A percentile compares a stretch with the other conserved stretches of the same genome.
These are phyloP conservation scores for Curvularia verruculosa DNA, from an alignment of 2,329 filamentous ascomycete species.

Conservation along the genomic window DNA sequence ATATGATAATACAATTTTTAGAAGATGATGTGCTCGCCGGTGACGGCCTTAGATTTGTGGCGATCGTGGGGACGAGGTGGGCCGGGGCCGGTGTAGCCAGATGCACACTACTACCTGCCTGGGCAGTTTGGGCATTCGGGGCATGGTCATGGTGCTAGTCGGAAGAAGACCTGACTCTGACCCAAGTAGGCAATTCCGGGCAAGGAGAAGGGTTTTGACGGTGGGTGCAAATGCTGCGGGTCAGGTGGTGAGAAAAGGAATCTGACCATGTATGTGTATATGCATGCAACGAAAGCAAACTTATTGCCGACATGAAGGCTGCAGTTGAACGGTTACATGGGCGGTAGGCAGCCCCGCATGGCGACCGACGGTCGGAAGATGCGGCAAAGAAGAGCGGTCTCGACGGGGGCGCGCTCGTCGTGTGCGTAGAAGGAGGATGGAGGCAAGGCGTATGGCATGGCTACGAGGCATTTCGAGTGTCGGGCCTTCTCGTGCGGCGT, in stretches of 20 bases:
- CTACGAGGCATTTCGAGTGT: neutral
- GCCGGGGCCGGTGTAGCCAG: neutral
- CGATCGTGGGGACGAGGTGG: constrained; percentile 1
- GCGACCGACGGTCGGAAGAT: neutral
- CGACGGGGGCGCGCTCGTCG: neutral
- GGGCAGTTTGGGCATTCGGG: neutral
- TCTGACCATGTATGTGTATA: neutral
- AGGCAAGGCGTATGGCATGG: neutral
- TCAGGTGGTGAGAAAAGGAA: neutral
- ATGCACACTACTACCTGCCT: neutral
- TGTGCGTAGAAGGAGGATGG: neutral
- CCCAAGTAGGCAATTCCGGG: neutral
- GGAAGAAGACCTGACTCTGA: neutral
- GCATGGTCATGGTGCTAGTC: neutral
- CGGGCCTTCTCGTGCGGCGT: constrained; percentile 5
- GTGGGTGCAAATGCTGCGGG: neutral
- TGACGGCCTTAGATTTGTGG: neutral
- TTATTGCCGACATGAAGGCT: neutral
- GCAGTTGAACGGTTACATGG: neutral
- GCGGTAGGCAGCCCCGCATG: neutral
- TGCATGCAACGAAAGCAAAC: neutral
- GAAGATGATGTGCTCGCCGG: neutral
- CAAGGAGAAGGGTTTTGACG: neutral
- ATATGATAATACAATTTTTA: neutral
- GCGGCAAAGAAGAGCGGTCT: neutral